Evolutionary conservation across 352 stramenopile genomes (phyloP), one percentile per base, ranked within the genome.

Genomic region (Phytophthora cajani): DNA sequence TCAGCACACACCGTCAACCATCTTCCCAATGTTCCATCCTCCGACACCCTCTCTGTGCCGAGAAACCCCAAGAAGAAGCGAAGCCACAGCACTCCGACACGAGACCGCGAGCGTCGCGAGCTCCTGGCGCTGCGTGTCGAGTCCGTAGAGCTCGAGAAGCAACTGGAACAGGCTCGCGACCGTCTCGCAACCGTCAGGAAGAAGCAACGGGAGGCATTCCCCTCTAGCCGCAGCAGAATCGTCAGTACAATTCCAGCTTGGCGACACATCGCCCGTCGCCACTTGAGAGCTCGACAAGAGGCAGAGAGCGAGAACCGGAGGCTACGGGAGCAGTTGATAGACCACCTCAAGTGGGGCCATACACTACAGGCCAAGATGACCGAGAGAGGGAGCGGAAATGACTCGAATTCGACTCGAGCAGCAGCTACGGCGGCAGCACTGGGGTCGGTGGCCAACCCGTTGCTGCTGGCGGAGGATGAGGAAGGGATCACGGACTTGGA

Each of bases 41-140:
- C 62, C 40, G 57, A 5, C 6, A 61, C 23, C 17, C 6, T 52
- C 42, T 19, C 32, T n/a, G 16, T 19, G 3, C 17, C 50, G 10
- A 70, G 16, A 32, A 75, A 69, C 44, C 25, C 69, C 33, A 75
- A 68, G 64, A 74, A 77, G 27, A 79, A 74, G 59, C 72, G 72
- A 3, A 69, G 72, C 40, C 68, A 76, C 63, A 71, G 63, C 55
- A 79, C 72, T 9, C 68, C 72, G 8, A 80, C 73, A 0, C 59
- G 73, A 19, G 69, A 80, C 46, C 73, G 69, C 5, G 73, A 80
- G 65, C 73, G 73, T 52, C 64, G 69, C 5, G 73, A 80, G 58
- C 69, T 80, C 2, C 19, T 77, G 30, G 67, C 63, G 30, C 61
- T 80, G 19, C 69, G 73, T 42, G 58, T 74, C 19, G 44, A 77